Conservation (phyloP, 371 early-diverging fungal genomes). For the Coemansia linderi region DNA sequence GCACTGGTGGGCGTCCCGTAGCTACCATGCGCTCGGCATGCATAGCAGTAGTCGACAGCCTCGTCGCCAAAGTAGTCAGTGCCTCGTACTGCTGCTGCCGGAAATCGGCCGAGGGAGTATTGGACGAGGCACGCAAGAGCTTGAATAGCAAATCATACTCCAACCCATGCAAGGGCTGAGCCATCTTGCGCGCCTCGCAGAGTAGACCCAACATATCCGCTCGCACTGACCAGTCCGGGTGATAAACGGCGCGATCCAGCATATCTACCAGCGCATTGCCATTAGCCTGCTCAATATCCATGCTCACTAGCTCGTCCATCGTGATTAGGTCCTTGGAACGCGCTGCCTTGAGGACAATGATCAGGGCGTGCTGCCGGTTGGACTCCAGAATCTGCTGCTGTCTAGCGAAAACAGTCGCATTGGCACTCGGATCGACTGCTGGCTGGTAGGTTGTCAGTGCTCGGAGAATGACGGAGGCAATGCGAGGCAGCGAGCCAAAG, state of each 20-base stretch:
- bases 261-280: conserved; percentile 20
- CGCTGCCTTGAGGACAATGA: conserved; percentile 42
- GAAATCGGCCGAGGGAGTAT: conserved; percentile 74
- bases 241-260: conserved; percentile 66
- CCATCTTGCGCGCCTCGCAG: conserved; percentile 73
- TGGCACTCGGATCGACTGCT: conserved; percentile 22
- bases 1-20: conserved; percentile 43
- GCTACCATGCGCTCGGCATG: conserved; percentile 37
- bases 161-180: conserved; percentile 60
- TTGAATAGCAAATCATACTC: conserved; percentile 64
- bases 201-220: conserved; percentile 78
- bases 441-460: conserved; percentile 15
- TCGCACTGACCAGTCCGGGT: conserved; percentile 74
- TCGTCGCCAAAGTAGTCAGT: conserved; percentile 56
- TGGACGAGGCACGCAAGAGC: conserved; percentile 69
- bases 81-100: conserved; percentile 72
- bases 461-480: conserved; percentile 17
- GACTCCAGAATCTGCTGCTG: neutral
- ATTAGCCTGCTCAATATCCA: conserved; percentile 10
- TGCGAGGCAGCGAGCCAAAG: conserved; percentile 23
- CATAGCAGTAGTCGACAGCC: conserved; percentile 34
- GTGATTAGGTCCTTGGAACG: conserved; percentile 41
- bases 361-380: conserved; percentile 46
- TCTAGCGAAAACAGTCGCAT: neutral
- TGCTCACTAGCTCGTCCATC: conserved; percentile 27